Conservation (phyloP, 169 alveolate genomes). For the Plasmodium knowlesi region DNA sequence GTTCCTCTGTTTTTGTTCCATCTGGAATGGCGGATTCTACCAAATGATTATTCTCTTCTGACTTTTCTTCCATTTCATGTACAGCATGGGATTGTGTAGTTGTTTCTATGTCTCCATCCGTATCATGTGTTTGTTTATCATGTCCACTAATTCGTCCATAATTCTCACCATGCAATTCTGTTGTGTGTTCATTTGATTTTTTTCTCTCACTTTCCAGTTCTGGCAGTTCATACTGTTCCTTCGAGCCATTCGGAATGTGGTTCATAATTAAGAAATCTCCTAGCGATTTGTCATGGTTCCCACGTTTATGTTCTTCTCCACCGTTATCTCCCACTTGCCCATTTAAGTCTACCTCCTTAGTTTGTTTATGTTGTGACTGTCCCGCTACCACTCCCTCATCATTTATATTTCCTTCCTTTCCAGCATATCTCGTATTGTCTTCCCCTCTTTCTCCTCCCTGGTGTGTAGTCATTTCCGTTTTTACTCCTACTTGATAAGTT, state of each 20-base stretch:
- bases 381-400: slow-evolving; percentile 11
- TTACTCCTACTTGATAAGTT: background rate
- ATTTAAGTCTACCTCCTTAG: background rate
- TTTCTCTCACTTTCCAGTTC: background rate
- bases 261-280: background rate
- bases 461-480: background rate
- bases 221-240: background rate
- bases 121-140: background rate
- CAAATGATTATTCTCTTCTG: background rate
- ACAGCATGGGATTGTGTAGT: background rate
- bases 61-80: background rate
- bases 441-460: background rate
- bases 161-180: background rate
- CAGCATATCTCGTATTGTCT: background rate
- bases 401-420: background rate
- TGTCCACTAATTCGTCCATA: background rate
- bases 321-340: background rate
- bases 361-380: background rate
- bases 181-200: background rate
- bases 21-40: background rate
- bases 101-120: background rate
- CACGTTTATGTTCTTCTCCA: background rate
- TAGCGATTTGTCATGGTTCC: background rate
- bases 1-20: background rate
- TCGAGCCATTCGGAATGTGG: background rate